phyloP scores from a whole-genome alignment of 768 basidiomycete genomes.

The Botryobasidium botryosum region DNA sequence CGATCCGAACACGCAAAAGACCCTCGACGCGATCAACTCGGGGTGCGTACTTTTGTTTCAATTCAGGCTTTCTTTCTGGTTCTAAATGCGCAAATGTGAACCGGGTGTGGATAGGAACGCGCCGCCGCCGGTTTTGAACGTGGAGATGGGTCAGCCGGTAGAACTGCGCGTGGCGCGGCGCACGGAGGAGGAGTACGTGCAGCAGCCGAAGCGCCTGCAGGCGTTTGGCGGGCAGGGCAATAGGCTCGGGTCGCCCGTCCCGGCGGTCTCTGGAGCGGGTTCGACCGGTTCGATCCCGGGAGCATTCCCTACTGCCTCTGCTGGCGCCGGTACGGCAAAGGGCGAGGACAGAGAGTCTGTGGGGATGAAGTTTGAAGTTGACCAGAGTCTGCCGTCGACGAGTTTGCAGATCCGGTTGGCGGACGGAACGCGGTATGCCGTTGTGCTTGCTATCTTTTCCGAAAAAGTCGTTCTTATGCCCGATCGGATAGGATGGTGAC shows the following conservation, averaged over 20 bases:
- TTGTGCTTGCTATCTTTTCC: background rate
- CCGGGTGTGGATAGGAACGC: too few relatives aligned
- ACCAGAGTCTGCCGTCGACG: slow-evolving; percentile 65
- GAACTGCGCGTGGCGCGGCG: slow-evolving; percentile 65
- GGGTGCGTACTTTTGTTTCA: too few relatives aligned
- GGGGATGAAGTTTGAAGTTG: slow-evolving; percentile 57
- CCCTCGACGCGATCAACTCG: slow-evolving; percentile 59
- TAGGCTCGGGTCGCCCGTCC: slow-evolving; percentile 66
- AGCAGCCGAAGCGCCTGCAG: slow-evolving; percentile 30
- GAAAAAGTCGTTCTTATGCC: background rate
- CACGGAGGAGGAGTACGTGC: slow-evolving; percentile 49
- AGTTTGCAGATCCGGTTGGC: slow-evolving; percentile 81
- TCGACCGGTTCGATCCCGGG: slow-evolving; percentile 32
- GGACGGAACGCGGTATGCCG: slow-evolving; percentile 62
- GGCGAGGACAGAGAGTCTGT: slow-evolving; percentile 23
- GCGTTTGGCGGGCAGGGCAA: slow-evolving; percentile 62
- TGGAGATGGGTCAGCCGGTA: slow-evolving; percentile 61
- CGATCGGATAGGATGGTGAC: slow-evolving; percentile 44
- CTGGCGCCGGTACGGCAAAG: slow-evolving; percentile 10
- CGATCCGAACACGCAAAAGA: slow-evolving; percentile 48
- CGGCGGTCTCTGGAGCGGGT: slow-evolving; percentile 19
- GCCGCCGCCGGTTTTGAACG: slow-evolving; percentile 59
- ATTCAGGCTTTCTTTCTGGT: too few relatives aligned
- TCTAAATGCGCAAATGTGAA: too few relatives aligned
- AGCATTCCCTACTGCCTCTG: slow-evolving; percentile 29